Evolutionary conservation across 306 rosid genomes (phyloP).

Genomic region (Adenanthera pavonina): DNA sequence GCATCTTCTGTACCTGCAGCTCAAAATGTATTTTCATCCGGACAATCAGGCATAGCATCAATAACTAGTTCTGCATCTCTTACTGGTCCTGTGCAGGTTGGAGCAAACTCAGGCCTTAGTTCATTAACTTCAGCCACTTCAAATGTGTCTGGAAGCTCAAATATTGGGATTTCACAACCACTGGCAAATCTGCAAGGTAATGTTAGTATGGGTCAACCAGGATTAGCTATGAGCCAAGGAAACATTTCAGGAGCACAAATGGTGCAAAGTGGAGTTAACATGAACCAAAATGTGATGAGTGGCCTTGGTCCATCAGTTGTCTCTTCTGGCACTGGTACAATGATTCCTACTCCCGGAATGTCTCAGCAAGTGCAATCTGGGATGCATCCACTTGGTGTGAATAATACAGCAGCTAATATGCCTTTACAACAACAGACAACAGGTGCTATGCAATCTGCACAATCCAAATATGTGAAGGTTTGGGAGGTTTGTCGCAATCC

Average conservation of each 20-base stretch:
- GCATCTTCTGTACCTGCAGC: conserved; percentile 79
- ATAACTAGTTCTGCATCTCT: conserved; percentile 72
- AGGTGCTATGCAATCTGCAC: conserved; percentile 69
- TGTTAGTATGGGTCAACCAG: conserved; percentile 83
- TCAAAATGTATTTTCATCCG: conserved; percentile 86
- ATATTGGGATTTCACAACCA: conserved; percentile 82
- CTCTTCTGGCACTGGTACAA: conserved; percentile 85
- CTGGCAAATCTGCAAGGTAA: conserved; percentile 77
- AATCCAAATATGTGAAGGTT: conserved; percentile 91
- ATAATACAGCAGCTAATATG: conserved; percentile 68
- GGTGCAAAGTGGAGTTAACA: conserved; percentile 81
- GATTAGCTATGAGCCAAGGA: conserved; percentile 78
- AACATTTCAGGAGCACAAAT: conserved; percentile 76
- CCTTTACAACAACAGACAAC: conserved; percentile 76
- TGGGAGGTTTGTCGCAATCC: conserved; percentile 82
- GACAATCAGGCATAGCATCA: conserved; percentile 65
- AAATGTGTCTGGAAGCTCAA: conserved; percentile 76
- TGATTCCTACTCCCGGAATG: conserved; percentile 99
- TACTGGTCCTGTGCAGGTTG: conserved; percentile 68
- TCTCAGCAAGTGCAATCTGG: conserved; percentile 82
- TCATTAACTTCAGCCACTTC: conserved; percentile 72
- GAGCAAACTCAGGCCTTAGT: conserved; percentile 70
- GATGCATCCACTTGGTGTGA: conserved; percentile 69
- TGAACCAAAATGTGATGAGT: conserved; percentile 81
- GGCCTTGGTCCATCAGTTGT: conserved; percentile 78